A percentile compares a stretch with the other conserved stretches of the same genome.
Conservation (phyloP, 176 grass and related monocot genomes). For the Carex littledalei region DNA sequence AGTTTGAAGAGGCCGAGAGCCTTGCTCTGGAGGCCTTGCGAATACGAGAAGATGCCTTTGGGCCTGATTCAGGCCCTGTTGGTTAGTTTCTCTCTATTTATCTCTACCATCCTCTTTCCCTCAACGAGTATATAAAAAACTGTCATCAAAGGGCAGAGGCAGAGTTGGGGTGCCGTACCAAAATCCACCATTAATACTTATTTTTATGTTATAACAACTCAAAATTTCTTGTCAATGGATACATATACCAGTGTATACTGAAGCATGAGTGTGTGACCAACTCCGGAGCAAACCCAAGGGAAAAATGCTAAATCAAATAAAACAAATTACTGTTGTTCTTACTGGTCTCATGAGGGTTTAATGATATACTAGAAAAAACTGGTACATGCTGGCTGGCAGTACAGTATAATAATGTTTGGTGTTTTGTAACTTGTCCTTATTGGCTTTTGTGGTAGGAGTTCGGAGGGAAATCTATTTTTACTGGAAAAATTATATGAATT, state of each 20-base stretch:
- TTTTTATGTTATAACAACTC: neutral
- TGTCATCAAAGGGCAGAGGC: neutral
- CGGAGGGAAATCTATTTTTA: neutral
- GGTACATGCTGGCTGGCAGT: neutral
- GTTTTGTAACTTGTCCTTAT: neutral
- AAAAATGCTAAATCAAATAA: neutral
- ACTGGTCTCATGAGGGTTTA: neutral
- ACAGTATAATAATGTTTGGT: neutral
- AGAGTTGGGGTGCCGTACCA: neutral
- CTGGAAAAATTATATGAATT: neutral
- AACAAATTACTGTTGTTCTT: neutral
- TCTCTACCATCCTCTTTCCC: neutral
- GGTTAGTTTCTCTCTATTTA: slow-evolving; percentile 21
- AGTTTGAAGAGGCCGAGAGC: slow-evolving; percentile 34
- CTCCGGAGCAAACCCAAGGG: neutral
- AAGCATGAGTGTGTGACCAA: neutral
- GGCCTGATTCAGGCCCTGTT: slow-evolving; percentile 30
- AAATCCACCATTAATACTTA: neutral
- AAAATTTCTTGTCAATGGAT: neutral
- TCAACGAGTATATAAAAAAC: neutral
- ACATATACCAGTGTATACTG: neutral
- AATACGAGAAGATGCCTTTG: slow-evolving; percentile 35
- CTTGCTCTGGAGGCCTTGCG: slow-evolving; percentile 31
- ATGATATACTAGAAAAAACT: neutral
- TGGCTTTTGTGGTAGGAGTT: neutral